phyloP scores from a whole-genome alignment of 1,284 basidiomycete genomes.

The Cutaneotrichosporon cyanovorans region DNA sequence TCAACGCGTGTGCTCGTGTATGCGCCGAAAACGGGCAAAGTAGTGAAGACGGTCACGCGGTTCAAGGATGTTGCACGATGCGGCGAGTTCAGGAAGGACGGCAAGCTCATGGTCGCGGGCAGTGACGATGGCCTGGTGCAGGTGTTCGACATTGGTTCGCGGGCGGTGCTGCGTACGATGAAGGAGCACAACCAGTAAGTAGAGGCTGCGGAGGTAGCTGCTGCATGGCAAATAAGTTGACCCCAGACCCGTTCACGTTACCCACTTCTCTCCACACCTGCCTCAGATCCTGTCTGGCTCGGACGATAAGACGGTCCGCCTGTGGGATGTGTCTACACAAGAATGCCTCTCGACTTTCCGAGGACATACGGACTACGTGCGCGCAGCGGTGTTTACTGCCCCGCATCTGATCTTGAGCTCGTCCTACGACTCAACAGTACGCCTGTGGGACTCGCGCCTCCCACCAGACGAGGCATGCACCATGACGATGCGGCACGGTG shows the following conservation, averaged over 20 bases:
- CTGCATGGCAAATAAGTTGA: slow-evolving; percentile 22
- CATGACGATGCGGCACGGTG: slow-evolving; percentile 65
- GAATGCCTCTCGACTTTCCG: slow-evolving; percentile 68
- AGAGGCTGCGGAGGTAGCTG: too few species aligned
- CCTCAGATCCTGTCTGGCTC: slow-evolving; percentile 89
- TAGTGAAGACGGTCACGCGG: slow-evolving; percentile 89
- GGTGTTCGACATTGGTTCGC: slow-evolving; percentile 91
- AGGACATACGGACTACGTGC: slow-evolving; percentile 90
- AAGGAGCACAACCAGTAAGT: slow-evolving; percentile 77
- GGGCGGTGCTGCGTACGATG: slow-evolving; percentile 87
- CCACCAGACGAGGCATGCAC: slow-evolving; percentile 45
- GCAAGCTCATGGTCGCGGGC: slow-evolving; percentile 88
- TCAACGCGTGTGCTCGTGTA: slow-evolving; percentile 93
- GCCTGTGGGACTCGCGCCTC: slow-evolving; percentile 74
- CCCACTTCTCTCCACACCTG: slow-evolving; percentile 77
- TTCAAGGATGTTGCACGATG: slow-evolving; percentile 94
- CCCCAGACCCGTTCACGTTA: slow-evolving; percentile 73
- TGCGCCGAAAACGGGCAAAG: slow-evolving; percentile 87
- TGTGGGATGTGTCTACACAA: slow-evolving; percentile 95
- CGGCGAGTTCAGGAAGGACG: slow-evolving; percentile 80
- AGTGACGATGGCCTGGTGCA: slow-evolving; percentile 92
- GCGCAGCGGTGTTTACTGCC: slow-evolving; percentile 78
- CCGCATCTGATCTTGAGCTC: slow-evolving; percentile 83
- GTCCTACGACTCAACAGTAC: slow-evolving; percentile 87
- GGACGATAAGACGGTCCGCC: slow-evolving; percentile 85